Evolutionary conservation across 2,329 filamentous ascomycete genomes (phyloP).

Genomic region (Fusarium xylarioides): DNA sequence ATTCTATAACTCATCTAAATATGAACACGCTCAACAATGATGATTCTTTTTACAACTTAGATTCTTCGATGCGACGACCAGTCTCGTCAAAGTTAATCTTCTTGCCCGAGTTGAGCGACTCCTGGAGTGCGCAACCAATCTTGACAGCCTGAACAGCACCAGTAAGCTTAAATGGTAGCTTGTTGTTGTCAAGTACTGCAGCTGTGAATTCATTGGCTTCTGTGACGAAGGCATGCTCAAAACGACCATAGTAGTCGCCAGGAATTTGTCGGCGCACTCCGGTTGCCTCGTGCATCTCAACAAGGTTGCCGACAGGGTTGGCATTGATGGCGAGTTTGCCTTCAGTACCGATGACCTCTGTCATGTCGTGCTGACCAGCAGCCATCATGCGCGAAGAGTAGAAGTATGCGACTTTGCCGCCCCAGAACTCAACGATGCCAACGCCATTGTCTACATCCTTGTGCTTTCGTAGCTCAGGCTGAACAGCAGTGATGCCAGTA

Average conservation of each 20-base stretch:
- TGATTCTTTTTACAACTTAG: slow-evolving; percentile 31
- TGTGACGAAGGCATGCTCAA: slow-evolving; percentile 69
- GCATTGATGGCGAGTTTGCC: slow-evolving; percentile 71
- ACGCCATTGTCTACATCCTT: slow-evolving; percentile 47
- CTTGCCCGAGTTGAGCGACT: slow-evolving; percentile 62
- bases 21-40: background rate
- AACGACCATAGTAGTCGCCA: slow-evolving; percentile 69
- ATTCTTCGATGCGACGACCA: slow-evolving; percentile 37
- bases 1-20: slow-evolving; percentile 9
- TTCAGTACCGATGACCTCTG: slow-evolving; percentile 73
- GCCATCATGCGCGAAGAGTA: slow-evolving; percentile 76
- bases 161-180: slow-evolving; percentile 64
- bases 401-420: slow-evolving; percentile 71
- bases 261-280: slow-evolving; percentile 67
- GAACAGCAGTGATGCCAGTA: slow-evolving; percentile 45
- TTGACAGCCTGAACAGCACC: slow-evolving; percentile 68
- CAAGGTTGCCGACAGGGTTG: slow-evolving; percentile 63
- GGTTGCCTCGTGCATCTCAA: slow-evolving; percentile 63
- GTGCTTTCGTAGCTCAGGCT: slow-evolving; percentile 46
- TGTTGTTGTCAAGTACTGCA: slow-evolving; percentile 64
- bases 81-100: slow-evolving; percentile 67
- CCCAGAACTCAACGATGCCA: slow-evolving; percentile 73
- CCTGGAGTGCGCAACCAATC: slow-evolving; percentile 70
- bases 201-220: slow-evolving; percentile 73
- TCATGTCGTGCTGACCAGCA: slow-evolving; percentile 72